These are phyloP conservation scores for Xylaria bambusicola DNA, from an alignment of 495 filamentous ascomycete species.

Conservation along the genomic window DNA sequence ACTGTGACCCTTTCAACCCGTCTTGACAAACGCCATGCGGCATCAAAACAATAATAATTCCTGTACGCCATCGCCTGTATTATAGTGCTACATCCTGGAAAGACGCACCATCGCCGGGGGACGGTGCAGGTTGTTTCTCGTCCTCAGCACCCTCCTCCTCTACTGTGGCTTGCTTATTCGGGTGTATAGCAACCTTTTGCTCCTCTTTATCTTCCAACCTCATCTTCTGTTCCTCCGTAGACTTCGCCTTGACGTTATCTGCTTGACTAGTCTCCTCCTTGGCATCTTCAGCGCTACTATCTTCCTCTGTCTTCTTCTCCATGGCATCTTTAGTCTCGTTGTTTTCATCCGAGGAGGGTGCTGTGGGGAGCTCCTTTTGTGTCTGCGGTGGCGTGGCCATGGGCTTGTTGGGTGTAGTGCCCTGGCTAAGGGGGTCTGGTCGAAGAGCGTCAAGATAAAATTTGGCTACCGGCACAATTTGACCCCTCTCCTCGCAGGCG, in stretches of 20 bases:
- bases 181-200: constrained; percentile 48
- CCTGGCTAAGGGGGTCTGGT: constrained; percentile 34
- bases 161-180: constrained; percentile 19
- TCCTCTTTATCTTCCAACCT: constrained; percentile 55
- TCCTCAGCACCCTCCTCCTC: constrained; percentile 17
- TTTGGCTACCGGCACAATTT: constrained; percentile 89
- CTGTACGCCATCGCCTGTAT: neutral
- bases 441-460: constrained; percentile 85
- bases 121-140: constrained; percentile 40
- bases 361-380: constrained; percentile 40
- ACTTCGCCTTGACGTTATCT: constrained; percentile 33
- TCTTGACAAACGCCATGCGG: constrained; percentile 9
- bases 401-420: constrained; percentile 26
- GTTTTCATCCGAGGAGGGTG: constrained; percentile 30
- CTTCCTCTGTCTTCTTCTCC: constrained; percentile 24
- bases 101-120: constrained; percentile 25
- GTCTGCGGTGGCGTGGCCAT: constrained; percentile 24
- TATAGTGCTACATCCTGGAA: constrained; percentile 22
- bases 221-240: constrained; percentile 58
- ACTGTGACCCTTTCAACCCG: constrained; percentile 3
- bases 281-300: constrained; percentile 27
- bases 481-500: constrained; percentile 88
- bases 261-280: constrained; percentile 33
- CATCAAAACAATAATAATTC: constrained; percentile 1
- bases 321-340: constrained; percentile 22